Percentiles rank a stretch among this genome's conserved stretches.
These are phyloP conservation scores for Meyerozyma carpophila DNA, from an alignment of 1,139 yeast genomes.

Conservation along the genomic window DNA sequence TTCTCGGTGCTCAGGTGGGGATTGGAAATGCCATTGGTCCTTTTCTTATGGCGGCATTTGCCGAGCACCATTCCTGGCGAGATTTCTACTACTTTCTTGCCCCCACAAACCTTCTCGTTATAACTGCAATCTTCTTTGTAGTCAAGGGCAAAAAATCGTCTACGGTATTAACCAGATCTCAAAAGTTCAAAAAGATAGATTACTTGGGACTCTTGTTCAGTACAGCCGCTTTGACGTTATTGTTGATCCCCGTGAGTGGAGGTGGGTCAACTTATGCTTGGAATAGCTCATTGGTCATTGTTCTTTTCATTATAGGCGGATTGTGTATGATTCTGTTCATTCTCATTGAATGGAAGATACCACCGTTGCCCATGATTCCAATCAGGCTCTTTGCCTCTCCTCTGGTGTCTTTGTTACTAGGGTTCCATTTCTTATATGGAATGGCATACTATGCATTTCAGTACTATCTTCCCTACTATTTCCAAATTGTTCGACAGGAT, in stretches of 20 bases:
- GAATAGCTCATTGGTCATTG: constrained; percentile 15
- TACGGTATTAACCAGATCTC: constrained; percentile 10
- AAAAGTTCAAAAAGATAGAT: constrained; percentile 15
- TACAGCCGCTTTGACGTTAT: constrained; percentile 13
- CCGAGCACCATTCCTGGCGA: constrained; percentile 14
- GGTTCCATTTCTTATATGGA: constrained; percentile 15
- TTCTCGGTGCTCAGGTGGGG: constrained; percentile 16
- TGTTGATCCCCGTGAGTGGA: constrained; percentile 16
- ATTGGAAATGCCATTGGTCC: constrained; percentile 18
- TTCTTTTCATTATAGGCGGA: constrained; percentile 16
- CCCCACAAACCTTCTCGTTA: constrained; percentile 11
- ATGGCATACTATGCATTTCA: constrained; percentile 14
- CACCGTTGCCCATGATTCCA: constrained; percentile 19
- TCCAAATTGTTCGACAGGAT: constrained; percentile 13
- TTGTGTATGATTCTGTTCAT: constrained; percentile 11
- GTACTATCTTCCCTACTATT: constrained; percentile 15
- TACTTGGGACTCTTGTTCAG: constrained; percentile 16
- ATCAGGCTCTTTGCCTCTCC: constrained; percentile 11
- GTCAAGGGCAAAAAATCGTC: constrained; percentile 9
- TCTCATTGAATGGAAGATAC: constrained; percentile 15
- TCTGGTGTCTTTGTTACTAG: constrained; percentile 10
- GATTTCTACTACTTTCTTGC: constrained; percentile 17
- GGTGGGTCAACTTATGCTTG: constrained; percentile 18
- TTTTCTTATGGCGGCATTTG: constrained; percentile 16
- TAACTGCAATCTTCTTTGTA: constrained; percentile 9